Conservation (phyloP, 768 basidiomycete genomes). For the Pulveroboletus sp. region DNA sequence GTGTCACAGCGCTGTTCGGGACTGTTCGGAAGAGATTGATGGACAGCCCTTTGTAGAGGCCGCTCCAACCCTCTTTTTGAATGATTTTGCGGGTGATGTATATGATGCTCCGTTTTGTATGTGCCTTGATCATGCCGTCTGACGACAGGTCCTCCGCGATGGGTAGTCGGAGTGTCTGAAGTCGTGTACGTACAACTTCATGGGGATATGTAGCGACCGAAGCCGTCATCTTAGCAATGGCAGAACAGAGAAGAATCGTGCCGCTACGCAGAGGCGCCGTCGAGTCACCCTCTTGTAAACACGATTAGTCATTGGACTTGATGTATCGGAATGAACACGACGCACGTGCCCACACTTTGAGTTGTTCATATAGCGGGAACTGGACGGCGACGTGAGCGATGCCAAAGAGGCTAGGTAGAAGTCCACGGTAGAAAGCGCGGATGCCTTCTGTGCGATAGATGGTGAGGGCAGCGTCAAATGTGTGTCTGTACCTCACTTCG, state of each 20-base stretch:
- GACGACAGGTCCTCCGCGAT: conserved; percentile 58
- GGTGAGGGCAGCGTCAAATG: conserved; percentile 82
- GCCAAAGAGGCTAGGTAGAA: conserved; percentile 89
- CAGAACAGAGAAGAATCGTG: conserved; percentile 85
- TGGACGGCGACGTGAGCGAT: conserved; percentile 96
- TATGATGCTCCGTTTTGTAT: conserved; percentile 63
- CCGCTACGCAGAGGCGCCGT: conserved; percentile 28
- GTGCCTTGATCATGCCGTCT: conserved; percentile 57
- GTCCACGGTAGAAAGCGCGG: conserved; percentile 90
- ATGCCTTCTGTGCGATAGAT: conserved; percentile 90
- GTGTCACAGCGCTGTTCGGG: conserved; percentile 93
- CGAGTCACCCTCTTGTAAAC: conserved; percentile 28
- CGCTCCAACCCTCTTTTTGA: conserved; percentile 81
- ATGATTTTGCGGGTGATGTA: conserved; percentile 73
- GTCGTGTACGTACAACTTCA: conserved; percentile 96
- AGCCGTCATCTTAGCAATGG: conserved; percentile 94
- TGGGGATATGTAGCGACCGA: conserved; percentile 96
- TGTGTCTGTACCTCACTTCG: conserved; percentile 82
- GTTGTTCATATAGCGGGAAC: conserved; percentile 93
- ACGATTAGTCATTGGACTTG: conserved; percentile 1
- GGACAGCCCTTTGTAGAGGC: conserved; percentile 91
- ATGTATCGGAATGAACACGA: conserved; percentile 21
- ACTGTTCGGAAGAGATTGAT: conserved; percentile 94
- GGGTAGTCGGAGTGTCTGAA: conserved; percentile 81
- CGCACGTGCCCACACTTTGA: conserved; percentile 86